Conservation (phyloP, 208 protist species). For the Herpetomonas tarakana region DNA sequence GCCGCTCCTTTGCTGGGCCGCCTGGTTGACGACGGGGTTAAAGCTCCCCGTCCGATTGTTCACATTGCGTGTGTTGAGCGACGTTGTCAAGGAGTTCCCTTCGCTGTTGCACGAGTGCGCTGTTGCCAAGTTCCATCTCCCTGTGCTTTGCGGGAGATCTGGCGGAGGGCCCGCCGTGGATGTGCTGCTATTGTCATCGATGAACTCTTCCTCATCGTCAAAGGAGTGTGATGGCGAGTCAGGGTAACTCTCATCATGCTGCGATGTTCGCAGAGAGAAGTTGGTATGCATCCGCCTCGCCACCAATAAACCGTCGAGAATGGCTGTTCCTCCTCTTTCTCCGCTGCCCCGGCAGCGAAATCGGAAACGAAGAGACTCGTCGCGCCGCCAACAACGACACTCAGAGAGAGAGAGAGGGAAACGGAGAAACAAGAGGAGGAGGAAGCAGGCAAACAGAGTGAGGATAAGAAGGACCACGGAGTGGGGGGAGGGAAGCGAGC, state of each 20-base stretch:
- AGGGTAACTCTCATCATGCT: conserved; percentile 4
- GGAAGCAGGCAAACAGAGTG: too few relatives aligned
- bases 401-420: too few relatives aligned
- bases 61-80: not conserved
- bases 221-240: conserved; percentile 7
- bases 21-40: conserved; percentile 4
- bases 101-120: conserved; percentile 5
- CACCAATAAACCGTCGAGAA: too few relatives aligned
- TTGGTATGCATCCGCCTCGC: not conserved
- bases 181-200: conserved; percentile 57
- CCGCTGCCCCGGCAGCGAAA: too few relatives aligned
- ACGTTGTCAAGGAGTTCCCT: conserved; percentile 3
- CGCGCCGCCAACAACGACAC: too few relatives aligned
- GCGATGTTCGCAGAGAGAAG: conserved; percentile 6
- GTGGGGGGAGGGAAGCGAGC: too few relatives aligned
- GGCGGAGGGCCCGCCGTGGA: conserved; percentile 79
- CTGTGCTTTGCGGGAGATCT: conserved; percentile 46
- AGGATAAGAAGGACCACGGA: too few relatives aligned
- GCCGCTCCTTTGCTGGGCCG: too few relatives aligned
- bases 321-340: too few relatives aligned
- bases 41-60: conserved; percentile 8
- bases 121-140: conserved; percentile 15
- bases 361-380: too few relatives aligned
- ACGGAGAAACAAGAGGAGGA: too few relatives aligned
- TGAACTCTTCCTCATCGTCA: conserved; percentile 45